A percentile compares a stretch with the other conserved stretches of the same genome.
Evolutionary conservation across 108 stramenopile genomes (phyloP).

Genomic region (Thalassiosira profunda): DNA sequence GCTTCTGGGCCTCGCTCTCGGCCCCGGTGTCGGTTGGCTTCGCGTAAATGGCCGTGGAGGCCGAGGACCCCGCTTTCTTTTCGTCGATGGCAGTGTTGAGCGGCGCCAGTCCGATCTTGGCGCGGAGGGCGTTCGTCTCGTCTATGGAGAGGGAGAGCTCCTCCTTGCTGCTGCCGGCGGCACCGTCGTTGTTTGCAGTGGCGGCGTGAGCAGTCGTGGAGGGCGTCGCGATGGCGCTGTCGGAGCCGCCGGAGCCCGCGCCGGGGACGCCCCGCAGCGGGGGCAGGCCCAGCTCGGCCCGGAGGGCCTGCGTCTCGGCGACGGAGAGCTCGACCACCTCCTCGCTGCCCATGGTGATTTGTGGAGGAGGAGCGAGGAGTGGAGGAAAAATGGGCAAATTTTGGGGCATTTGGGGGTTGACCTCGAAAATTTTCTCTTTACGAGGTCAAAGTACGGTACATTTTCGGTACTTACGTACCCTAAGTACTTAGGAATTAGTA

Average conservation of each 20-base stretch:
- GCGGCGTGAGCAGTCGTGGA: background rate
- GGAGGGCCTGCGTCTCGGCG: slow-evolving; percentile 87
- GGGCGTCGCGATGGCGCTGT: background rate
- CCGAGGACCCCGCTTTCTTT: slow-evolving; percentile 18
- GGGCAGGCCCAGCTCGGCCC: slow-evolving; percentile 72
- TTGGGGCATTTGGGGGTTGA: no score
- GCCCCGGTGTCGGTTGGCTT: slow-evolving; percentile 60
- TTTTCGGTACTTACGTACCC: no score
- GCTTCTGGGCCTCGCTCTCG: slow-evolving; percentile 38
- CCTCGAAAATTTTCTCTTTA: no score
- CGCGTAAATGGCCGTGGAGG: slow-evolving; percentile 46
- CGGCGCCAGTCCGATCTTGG: slow-evolving; percentile 73
- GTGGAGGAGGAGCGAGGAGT: no score
- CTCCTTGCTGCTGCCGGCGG: slow-evolving; percentile 6
- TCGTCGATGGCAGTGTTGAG: slow-evolving; percentile 18
- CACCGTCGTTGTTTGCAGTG: background rate
- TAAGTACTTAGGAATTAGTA: no score
- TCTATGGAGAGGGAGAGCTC: slow-evolving; percentile 66
- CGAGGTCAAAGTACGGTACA: no score
- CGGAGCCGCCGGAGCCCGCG: background rate
- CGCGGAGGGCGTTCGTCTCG: slow-evolving; percentile 82
- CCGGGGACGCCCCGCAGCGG: slow-evolving; percentile 38
- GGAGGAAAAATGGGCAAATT: no score
- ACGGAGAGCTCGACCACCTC: slow-evolving; percentile 87
- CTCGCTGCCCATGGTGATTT: slow-evolving; percentile 20